Base-by-base conservation (phyloP, 2,329 filamentous ascomycete genomes). In the Sclerotinia trifoliorum region DNA sequence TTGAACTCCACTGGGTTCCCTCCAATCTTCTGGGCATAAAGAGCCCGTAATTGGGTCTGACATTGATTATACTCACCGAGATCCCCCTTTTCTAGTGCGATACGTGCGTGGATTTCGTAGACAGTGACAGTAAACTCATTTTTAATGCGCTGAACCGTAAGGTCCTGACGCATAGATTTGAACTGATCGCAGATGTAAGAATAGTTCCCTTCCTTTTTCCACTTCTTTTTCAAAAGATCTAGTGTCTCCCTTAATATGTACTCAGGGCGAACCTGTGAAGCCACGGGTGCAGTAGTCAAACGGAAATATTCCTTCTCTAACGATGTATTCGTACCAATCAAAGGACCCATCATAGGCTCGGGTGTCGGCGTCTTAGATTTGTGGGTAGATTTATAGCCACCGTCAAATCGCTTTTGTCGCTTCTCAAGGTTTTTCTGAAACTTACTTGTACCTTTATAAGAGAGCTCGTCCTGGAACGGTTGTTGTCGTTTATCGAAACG, bases 41-140 rank as follows among this genome's bases (percentile, higher is more conserved):
- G 84, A 73, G 91, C 93, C 80, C 93, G 92, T 78, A 99, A 85
- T 83, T 99, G 95, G 77, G 95, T 98, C 84, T 99, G 95, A 81
- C 95, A 99, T 86, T 99, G 95, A 84, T 99, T 99, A 95, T 99
- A 99, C 95, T 99, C 95, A 99, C 95, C 94, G 84, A 98, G 88
- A 84, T 99, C 95, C 82, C 92, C 93, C 86, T 96, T 97, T 81
- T 99, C 94, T 80, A 99, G 85, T 74, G 95, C 95, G 81, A 99
- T 98, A 70, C 95, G 90, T 72, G 94, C 95, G 81, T 99, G 95
- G 71, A 94, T 96, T 82, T 99, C 95, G 81, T 99, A 99, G 60
- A 97, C 95, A 71, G 87, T 90, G 72, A 98, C 94, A 35, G 95
- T 98, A 78, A 99, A 98, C 65, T 96, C 92, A 80, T 93, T 97